Conservation (phyloP, 23 red algal genomes). For the Cyanidiococcus yangmingshanensis region DNA sequence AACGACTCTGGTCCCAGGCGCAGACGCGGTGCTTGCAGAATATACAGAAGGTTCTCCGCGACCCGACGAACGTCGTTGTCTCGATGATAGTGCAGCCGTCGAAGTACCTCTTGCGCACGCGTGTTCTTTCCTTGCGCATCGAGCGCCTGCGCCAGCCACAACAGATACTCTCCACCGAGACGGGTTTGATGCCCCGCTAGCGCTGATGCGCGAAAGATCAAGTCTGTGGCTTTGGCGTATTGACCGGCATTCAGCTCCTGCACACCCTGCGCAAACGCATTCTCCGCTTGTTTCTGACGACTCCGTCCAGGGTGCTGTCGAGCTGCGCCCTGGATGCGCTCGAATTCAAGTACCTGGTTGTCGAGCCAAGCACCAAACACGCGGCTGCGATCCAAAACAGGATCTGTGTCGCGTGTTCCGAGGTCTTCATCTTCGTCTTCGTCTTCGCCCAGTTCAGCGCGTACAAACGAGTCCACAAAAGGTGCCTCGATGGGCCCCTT, state of each 20-base stretch:
- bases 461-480: not conserved
- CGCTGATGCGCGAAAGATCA: constrained; percentile 31
- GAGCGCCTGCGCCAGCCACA: constrained; percentile 82
- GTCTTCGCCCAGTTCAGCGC: constrained; percentile 14
- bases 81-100: constrained; percentile 36
- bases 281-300: constrained; percentile 19
- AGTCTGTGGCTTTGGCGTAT: constrained; percentile 34
- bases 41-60: constrained; percentile 58
- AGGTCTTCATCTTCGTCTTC: constrained; percentile 28
- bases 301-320: not conserved
- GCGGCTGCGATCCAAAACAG: not conserved
- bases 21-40: constrained; percentile 61
- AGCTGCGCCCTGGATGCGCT: not conserved
- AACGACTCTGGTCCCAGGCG: constrained; percentile 49
- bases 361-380: constrained; percentile 16
- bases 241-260: constrained; percentile 38
- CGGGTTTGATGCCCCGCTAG: constrained; percentile 36
- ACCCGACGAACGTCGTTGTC: constrained; percentile 73
- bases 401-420: not conserved
- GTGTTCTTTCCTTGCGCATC: constrained; percentile 64
- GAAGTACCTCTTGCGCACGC: constrained; percentile 38
- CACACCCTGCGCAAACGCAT: constrained; percentile 47
- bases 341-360: not conserved
- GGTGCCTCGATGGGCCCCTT: not conserved
- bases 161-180: constrained; percentile 61